A percentile compares a stretch with the other conserved stretches of the same genome.
phyloP scores from a whole-genome alignment of 306 rosid species.

The Ormosia semicastrata region DNA sequence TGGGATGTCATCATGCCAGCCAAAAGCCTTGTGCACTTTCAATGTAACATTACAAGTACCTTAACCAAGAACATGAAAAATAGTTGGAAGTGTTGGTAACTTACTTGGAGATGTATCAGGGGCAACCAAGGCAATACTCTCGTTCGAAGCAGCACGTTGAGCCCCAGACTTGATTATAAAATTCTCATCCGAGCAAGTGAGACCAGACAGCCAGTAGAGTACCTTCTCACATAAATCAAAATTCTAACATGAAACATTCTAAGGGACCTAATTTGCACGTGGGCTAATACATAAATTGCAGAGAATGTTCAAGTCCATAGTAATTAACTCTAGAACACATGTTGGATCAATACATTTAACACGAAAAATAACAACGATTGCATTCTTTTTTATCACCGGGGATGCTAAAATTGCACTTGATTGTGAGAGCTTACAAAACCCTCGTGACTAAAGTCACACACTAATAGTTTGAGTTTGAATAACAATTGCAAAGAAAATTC shows the following conservation, averaged over 20 bases:
- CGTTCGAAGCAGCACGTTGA: slow-evolving; percentile 72
- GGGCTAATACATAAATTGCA: neutral
- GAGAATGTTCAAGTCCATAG: too few relatives aligned
- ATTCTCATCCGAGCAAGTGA: slow-evolving; percentile 83
- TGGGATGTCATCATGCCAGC: too few relatives aligned
- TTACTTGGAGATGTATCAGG: slow-evolving; percentile 95
- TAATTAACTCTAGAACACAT: too few relatives aligned
- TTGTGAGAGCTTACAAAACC: too few relatives aligned
- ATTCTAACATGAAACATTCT: neutral
- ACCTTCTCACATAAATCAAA: slow-evolving; percentile 42
- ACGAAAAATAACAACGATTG: too few relatives aligned
- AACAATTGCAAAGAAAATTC: too few relatives aligned
- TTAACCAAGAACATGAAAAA: neutral
- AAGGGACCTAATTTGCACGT: neutral
- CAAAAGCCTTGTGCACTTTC: neutral
- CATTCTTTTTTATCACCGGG: too few relatives aligned
- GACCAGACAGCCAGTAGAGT: slow-evolving; percentile 91
- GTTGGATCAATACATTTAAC: too few relatives aligned
- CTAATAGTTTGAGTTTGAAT: too few relatives aligned
- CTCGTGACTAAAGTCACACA: too few relatives aligned
- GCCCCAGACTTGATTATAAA: slow-evolving; percentile 79
- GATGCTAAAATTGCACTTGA: too few relatives aligned
- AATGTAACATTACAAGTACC: neutral
- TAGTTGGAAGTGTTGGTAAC: too few relatives aligned
- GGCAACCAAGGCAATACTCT: slow-evolving; percentile 73